Percentiles rank a stretch among this genome's conserved stretches.
phyloP scores from a whole-genome alignment of 2,329 filamentous ascomycete genomes.

The Aspergillus quadrilineatus region DNA sequence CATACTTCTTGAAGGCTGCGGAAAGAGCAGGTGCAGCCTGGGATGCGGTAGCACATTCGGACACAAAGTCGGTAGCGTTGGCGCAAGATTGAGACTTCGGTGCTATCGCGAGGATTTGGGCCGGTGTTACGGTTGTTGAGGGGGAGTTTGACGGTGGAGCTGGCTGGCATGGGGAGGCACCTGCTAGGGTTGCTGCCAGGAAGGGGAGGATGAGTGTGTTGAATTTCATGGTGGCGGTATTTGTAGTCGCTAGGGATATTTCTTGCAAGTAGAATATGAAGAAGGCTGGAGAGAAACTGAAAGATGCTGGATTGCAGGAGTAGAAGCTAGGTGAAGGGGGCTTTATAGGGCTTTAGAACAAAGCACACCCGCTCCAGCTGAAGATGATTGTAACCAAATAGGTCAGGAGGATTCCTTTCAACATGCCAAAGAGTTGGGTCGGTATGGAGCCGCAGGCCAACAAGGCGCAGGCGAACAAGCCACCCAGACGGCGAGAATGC shows the following conservation, averaged over 20 bases:
- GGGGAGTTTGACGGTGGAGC: neutral
- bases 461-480: neutral
- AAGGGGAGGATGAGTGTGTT: neutral
- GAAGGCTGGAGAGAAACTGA: neutral
- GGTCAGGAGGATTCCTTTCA: neutral
- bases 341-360: neutral
- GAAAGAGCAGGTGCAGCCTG: slow-evolving; percentile 60
- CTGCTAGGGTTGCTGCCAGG: neutral
- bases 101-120: slow-evolving; percentile 49
- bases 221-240: neutral
- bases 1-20: slow-evolving; percentile 58
- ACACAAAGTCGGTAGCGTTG: slow-evolving; percentile 40
- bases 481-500: neutral
- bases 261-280: neutral
- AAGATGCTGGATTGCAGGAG: neutral
- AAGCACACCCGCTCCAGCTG: neutral
- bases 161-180: neutral
- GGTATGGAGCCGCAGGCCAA: neutral
- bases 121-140: neutral
- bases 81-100: slow-evolving; percentile 58
- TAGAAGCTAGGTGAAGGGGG: neutral
- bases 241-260: neutral
- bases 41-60: slow-evolving; percentile 66
- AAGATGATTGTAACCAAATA: neutral
- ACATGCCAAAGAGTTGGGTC: slow-evolving; percentile 5